Evolutionary conservation across 2,329 filamentous ascomycete species (phyloP), one percentile per base, ranked within the genome.

Genomic region (Penicillium sp.): DNA sequence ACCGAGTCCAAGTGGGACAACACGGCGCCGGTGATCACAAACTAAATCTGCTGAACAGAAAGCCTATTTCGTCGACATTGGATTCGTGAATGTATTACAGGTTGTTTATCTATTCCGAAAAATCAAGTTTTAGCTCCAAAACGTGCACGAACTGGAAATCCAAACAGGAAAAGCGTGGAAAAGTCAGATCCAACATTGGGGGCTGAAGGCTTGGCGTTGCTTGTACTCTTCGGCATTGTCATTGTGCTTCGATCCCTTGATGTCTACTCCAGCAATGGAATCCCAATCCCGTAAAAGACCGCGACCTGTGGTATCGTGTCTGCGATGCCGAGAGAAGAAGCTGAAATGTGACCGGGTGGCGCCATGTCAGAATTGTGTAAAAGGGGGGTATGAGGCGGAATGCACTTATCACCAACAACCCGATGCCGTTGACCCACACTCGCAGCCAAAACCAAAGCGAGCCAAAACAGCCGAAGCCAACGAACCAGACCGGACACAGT

Each of bases 21-120:
- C 8, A 74, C 54, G 37, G 73, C 79, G 1, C 81, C 81, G 4
- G 79, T 83, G 2, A 75, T 84, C 54, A 72, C 76, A 14, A 80
- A 81, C 57, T 77, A 62, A 65, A 10, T 16, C n/a, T 9, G 11
- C 51, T 14, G 46, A 13, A 31, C 31, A 6, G 7, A 4, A 14
- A 21, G 6, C 13, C 21, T 26, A 4, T 8, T 1, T 22, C 3
- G 13, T 37, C 33, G 33, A 27, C 1, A 39, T 37, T 26, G 33
- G 1, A 27, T 26, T 26, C 16, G 13, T 21, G 7, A 10, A 31
- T 31, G 11, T 14, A 5, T 31, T 33, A 4, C 14, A 33, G 14
- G 7, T 33, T 31, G 14, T 45, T 4, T 26, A 45, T 46, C 10
- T 46, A 10, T 13, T 7, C 2, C 14, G 3, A 10, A 4, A 46